phyloP scores from a whole-genome alignment of 2,329 filamentous ascomycete species.

The Calonectria henricotiae region DNA sequence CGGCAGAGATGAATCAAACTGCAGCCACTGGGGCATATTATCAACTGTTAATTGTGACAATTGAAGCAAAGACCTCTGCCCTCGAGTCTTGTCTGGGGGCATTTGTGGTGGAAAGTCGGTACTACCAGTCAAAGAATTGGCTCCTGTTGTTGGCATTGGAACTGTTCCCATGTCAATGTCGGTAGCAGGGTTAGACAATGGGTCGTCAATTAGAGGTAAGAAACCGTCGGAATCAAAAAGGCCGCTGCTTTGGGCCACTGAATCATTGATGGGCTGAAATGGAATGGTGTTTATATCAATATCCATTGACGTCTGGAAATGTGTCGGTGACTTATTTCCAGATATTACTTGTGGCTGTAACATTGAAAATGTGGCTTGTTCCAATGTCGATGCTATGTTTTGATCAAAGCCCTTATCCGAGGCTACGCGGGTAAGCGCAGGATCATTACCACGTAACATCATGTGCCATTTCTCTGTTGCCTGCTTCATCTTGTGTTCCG shows the following conservation, averaged over 20 bases:
- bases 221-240: background rate
- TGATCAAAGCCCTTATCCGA: background rate
- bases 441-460: background rate
- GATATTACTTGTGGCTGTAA: background rate
- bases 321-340: no score
- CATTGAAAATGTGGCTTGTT: no score
- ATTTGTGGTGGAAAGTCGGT: background rate
- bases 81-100: background rate
- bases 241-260: background rate
- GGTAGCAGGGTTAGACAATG: background rate
- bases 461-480: constrained; percentile 7
- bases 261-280: background rate
- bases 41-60: background rate
- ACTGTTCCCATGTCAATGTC: background rate
- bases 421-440: background rate
- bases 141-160: background rate
- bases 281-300: background rate
- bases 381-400: background rate
- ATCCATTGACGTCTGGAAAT: background rate
- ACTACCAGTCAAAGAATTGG: background rate
- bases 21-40: constrained; percentile 2
- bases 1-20: background rate
- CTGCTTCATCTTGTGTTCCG: background rate
- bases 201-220: background rate
- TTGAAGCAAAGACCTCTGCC: background rate